phyloP scores from a whole-genome alignment of 106 monocot species.

The Platanthera guangdongensis region DNA sequence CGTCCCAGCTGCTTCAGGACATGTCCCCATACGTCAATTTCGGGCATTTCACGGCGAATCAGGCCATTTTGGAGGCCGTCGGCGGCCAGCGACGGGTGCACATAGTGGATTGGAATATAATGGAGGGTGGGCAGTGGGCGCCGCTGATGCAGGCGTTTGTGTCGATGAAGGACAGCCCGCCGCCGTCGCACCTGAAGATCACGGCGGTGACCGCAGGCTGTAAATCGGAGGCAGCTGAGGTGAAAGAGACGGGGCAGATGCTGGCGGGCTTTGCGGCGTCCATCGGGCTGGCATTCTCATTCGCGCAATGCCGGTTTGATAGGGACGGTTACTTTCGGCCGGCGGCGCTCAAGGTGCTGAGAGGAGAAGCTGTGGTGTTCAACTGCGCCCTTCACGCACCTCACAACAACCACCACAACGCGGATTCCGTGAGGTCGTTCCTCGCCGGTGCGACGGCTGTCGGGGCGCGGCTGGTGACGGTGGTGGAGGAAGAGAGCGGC shows the following conservation, averaged over 20 bases:
- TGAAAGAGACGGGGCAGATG: conserved; percentile 26
- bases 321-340: conserved; percentile 31
- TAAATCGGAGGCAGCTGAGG: not conserved
- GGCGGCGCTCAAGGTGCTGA: conserved; percentile 15
- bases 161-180: conserved; percentile 18
- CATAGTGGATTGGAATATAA: conserved; percentile 52
- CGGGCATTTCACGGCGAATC: conserved; percentile 58
- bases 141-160: conserved; percentile 58
- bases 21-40: conserved; percentile 55
- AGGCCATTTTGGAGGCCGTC: conserved; percentile 51
- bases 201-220: conserved; percentile 23
- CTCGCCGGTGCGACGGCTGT: conserved; percentile 4
- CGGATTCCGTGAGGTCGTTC: conserved; percentile 24
- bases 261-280: conserved; percentile 40
- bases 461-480: conserved; percentile 10
- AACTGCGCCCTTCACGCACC: conserved; percentile 42
- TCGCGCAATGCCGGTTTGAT: conserved; percentile 39
- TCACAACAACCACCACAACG: not conserved
- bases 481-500: conserved; percentile 9
- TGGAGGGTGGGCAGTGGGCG: conserved; percentile 54
- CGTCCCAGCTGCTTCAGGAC: conserved; percentile 53
- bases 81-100: conserved; percentile 29
- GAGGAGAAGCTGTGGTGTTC: conserved; percentile 24
- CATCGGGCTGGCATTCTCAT: conserved; percentile 36
- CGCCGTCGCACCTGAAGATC: conserved; percentile 36